Percentiles rank a stretch among this genome's conserved stretches.
Evolutionary conservation across 176 grass and related monocot species (phyloP).

Genomic region (Bonia amplexicaulis): DNA sequence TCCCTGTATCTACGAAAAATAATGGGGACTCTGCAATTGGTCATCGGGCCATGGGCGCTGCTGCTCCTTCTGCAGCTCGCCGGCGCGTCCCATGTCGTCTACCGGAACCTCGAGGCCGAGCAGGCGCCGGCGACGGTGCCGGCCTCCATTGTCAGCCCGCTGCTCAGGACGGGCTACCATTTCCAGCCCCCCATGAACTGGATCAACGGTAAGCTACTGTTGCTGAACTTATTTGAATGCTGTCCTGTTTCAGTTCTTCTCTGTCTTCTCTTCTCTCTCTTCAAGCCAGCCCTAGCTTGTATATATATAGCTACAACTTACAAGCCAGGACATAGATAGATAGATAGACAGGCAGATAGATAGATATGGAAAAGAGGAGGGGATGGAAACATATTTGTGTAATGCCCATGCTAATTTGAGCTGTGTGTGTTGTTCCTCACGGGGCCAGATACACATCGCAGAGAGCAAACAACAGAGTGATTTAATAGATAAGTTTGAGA

Average conservation of each 20-base stretch:
- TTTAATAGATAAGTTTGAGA: not conserved
- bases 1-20: not conserved
- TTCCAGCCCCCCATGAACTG: slow-evolving; percentile 65
- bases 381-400: not conserved
- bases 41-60: slow-evolving; percentile 26
- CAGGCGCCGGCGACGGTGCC: slow-evolving; percentile 13
- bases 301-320: not conserved
- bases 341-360: not conserved
- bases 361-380: too few relatives aligned
- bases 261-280: not conserved
- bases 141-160: slow-evolving; percentile 38
- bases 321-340: not conserved
- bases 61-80: slow-evolving; percentile 33
- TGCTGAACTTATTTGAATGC: not conserved
- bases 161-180: slow-evolving; percentile 45
- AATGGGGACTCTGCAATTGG: slow-evolving; percentile 12
- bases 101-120: slow-evolving; percentile 22
- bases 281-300: not conserved
- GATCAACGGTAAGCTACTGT: slow-evolving; percentile 57
- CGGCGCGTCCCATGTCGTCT: slow-evolving; percentile 32
- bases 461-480: not conserved
- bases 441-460: not conserved
- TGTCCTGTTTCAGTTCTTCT: not conserved
- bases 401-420: not conserved
- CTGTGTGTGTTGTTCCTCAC: not conserved